Evolutionary conservation across 306 rosid genomes (phyloP).

Genomic region (Rosa multiflora): DNA sequence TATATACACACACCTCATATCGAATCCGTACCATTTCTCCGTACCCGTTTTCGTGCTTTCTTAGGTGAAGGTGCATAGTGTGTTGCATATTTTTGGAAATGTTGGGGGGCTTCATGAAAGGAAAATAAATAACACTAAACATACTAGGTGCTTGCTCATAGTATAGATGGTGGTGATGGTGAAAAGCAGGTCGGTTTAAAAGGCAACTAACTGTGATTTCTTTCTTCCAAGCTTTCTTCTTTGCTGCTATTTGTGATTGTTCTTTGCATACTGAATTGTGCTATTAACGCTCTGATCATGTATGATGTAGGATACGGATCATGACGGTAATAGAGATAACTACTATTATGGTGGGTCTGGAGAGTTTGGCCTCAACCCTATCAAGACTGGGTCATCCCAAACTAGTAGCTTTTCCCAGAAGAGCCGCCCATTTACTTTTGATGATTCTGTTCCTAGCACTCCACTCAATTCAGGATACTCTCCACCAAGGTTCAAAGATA

Average conservation of each 20-base stretch:
- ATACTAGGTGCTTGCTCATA: neutral
- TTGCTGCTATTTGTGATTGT: slow-evolving; percentile 20
- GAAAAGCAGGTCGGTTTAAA: neutral
- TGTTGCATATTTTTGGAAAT: neutral
- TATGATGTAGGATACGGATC: slow-evolving; percentile 51
- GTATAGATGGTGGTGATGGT: neutral
- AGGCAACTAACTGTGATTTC: neutral
- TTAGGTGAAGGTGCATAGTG: neutral
- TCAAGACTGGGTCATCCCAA: slow-evolving; percentile 64
- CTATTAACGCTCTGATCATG: neutral
- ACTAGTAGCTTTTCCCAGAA: slow-evolving; percentile 49
- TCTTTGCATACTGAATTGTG: neutral
- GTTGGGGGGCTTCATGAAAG: neutral
- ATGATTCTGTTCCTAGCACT: slow-evolving; percentile 94
- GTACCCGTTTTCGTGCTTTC: no score
- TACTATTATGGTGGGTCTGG: slow-evolving; percentile 75
- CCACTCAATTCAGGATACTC: slow-evolving; percentile 73
- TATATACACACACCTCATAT: no score
- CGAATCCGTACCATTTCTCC: no score
- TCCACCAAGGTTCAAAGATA: slow-evolving; percentile 58
- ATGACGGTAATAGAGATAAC: slow-evolving; percentile 54
- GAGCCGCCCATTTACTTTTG: slow-evolving; percentile 69
- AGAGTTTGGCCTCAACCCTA: slow-evolving; percentile 77
- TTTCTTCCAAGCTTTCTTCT: neutral
- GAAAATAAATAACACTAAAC: neutral